These are phyloP conservation scores for Boletus pseudopeckii DNA, from an alignment of 768 basidiomycete genomes.

Conservation along the genomic window DNA sequence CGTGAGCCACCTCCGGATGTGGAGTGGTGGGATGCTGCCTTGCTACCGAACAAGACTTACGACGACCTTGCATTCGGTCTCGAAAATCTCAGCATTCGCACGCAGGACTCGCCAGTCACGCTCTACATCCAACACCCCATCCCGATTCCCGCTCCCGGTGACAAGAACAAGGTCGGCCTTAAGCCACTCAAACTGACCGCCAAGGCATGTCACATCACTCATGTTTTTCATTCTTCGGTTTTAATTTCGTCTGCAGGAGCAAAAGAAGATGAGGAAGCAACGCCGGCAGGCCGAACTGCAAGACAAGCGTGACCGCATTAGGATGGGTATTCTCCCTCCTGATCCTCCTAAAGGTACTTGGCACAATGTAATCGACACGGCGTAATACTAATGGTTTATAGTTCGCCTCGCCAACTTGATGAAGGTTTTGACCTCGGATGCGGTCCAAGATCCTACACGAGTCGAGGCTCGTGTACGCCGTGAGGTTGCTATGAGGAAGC, in stretches of 20 bases:
- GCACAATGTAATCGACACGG: no score
- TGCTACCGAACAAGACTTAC: constrained; percentile 80
- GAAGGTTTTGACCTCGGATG: constrained; percentile 96
- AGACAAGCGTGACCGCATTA: constrained; percentile 91
- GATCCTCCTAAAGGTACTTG: constrained; percentile 87
- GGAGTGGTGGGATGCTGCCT: constrained; percentile 96
- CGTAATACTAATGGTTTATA: constrained; percentile 25
- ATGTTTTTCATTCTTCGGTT: background rate
- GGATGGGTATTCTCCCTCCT: constrained; percentile 94
- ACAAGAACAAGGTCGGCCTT: constrained; percentile 73
- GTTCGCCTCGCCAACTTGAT: constrained; percentile 94
- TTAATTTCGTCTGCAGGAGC: constrained; percentile 49
- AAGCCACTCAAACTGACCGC: constrained; percentile 91
- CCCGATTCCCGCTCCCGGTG: constrained; percentile 86
- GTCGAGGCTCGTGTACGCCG: constrained; percentile 93
- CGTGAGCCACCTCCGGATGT: constrained; percentile 82
- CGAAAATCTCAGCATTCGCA: constrained; percentile 60
- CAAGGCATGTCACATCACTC: constrained; percentile 46
- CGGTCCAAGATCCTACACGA: constrained; percentile 95
- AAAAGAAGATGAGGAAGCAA: constrained; percentile 96
- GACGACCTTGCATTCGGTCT: constrained; percentile 64
- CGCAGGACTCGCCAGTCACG: constrained; percentile 71
- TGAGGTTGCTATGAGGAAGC: constrained; percentile 88
- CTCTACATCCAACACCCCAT: constrained; percentile 97
- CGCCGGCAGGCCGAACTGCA: constrained; percentile 83